Conservation (phyloP, 352 stramenopile species). For the Peronosclerospora sorghi region DNA sequence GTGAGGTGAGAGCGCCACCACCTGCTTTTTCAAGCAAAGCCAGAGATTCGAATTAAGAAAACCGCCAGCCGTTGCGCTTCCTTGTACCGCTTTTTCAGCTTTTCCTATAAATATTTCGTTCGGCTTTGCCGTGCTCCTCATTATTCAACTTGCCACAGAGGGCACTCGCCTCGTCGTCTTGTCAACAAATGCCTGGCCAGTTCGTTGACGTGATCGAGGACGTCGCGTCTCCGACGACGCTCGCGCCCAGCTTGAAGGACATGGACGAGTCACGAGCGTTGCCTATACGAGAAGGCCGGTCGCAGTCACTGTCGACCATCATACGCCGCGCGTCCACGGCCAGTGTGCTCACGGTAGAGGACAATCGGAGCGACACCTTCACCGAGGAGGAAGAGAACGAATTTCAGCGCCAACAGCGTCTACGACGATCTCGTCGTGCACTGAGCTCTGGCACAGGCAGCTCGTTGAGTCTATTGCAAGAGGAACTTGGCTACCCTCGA, state of each 20-base stretch:
- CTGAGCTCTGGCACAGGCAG: slow-evolving; percentile 42
- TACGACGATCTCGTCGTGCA: slow-evolving; percentile 26
- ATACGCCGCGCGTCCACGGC: slow-evolving; percentile 17
- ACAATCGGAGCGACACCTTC: slow-evolving; percentile 5
- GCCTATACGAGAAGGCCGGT: slow-evolving; percentile 22
- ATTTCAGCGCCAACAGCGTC: slow-evolving; percentile 14
- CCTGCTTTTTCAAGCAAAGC: slow-evolving; percentile 9
- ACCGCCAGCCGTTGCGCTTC: slow-evolving; percentile 15
- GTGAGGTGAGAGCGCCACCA: slow-evolving; percentile 3
- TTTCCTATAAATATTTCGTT: slow-evolving; percentile 16
- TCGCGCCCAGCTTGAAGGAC: slow-evolving; percentile 13
- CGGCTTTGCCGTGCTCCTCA: slow-evolving; percentile 6
- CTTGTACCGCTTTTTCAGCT: slow-evolving; percentile 9
- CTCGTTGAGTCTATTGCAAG: slow-evolving; percentile 47
- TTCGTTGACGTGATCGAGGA: slow-evolving; percentile 14
- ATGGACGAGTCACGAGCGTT: slow-evolving; percentile 8
- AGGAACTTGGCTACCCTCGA: slow-evolving; percentile 65
- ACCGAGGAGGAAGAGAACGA: slow-evolving; percentile 20
- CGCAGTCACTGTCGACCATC: slow-evolving; percentile 30
- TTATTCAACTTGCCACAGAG: slow-evolving; percentile 16
- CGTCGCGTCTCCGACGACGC: slow-evolving; percentile 18
- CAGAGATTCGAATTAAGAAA: neutral
- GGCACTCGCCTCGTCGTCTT: slow-evolving; percentile 3
- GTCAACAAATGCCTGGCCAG: slow-evolving; percentile 25
- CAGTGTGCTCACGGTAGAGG: slow-evolving; percentile 14